Base-by-base conservation (phyloP, 1,284 basidiomycete species). In the Dichomitus squalens region DNA sequence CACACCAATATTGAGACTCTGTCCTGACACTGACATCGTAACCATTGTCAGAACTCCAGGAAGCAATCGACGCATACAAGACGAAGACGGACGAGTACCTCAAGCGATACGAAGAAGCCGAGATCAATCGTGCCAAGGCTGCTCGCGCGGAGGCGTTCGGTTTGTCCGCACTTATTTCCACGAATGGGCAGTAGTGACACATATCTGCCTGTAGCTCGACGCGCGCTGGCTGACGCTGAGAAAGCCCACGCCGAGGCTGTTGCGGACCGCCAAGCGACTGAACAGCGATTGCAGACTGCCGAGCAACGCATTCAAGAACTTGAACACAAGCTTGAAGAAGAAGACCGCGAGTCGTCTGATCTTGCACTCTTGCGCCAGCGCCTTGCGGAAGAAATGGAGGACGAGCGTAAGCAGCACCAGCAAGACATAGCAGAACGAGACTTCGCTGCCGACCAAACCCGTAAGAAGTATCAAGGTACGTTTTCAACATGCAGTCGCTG, bases 381-480 rank as follows among this genome's bases (percentile, higher is more conserved):
- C 27, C 75, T 92, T 21, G 79, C 83, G 1, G 88, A 87, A 59
- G 88, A 88, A 67, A 79, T 92, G 68, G 87, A 92, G 62, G 87
- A 89, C 60, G 88, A 91, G 70, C 82, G 88, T 58, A 84, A 87
- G 60, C 86, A 86, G 57, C 86, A 92, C 68, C 83, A 86, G 67
- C 87, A 92, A 65, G 89, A 92, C 61, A 79, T 92, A 25, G 78
- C 82, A 11, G 89, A 92, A 58, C 82, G 90, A 12, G 90, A 93
- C 70, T 90, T 91, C 67, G 77, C 86, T 12, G 80, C 85, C 40
- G 87, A 92, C 64, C 88, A 91, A 69, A 92, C 88, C 1, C 83
- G 89, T 58, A 90, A 92, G 77, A 92, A 92, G 70, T 92, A 92
- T 66, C 89, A 92, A 79, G 83, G 90, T 88, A 70, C 57, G 59